Conservation (phyloP, 805 yeast genomes). For the Metschnikowia cerradonensis region DNA sequence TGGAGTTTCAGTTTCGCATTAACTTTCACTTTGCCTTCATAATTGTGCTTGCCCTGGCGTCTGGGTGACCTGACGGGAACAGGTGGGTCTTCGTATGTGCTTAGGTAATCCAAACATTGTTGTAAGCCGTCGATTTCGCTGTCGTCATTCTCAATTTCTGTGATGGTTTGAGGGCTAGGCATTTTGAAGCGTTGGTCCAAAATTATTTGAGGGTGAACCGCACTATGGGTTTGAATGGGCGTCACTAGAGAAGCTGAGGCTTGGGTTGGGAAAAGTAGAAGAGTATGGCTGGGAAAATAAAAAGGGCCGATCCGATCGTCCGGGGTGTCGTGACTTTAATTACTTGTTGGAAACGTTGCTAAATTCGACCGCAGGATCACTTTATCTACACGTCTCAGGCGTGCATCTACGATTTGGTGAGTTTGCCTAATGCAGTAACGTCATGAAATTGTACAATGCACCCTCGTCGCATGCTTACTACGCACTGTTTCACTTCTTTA, state of each 20-base stretch:
- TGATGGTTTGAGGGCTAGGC: not conserved
- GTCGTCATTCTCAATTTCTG: conserved; percentile 1
- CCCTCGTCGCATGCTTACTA: not conserved
- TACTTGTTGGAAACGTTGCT: not conserved
- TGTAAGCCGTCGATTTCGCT: conserved; percentile 3
- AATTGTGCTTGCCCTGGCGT: conserved; percentile 5
- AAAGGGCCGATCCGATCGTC: too few species aligned
- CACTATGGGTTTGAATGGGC: not conserved
- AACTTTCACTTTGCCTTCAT: conserved; percentile 1
- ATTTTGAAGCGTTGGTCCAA: not conserved
- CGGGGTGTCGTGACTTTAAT: not conserved
- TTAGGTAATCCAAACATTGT: conserved; percentile 7
- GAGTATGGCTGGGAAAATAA: not conserved
- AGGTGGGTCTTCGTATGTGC: conserved; percentile 5
- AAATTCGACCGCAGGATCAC: not conserved
- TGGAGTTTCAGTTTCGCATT: not conserved
- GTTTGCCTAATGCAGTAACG: conserved; percentile 5
- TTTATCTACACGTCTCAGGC: not conserved
- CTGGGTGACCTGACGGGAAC: conserved; percentile 14
- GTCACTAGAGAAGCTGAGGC: not conserved
- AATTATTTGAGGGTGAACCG: not conserved
- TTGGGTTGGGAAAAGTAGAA: not conserved
- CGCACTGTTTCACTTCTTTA: not conserved
- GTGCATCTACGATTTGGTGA: not conserved
- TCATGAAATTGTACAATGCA: conserved; percentile 1